Base-by-base conservation (phyloP, 257 asterid genomes). In the Jacaranda mimosifolia region DNA sequence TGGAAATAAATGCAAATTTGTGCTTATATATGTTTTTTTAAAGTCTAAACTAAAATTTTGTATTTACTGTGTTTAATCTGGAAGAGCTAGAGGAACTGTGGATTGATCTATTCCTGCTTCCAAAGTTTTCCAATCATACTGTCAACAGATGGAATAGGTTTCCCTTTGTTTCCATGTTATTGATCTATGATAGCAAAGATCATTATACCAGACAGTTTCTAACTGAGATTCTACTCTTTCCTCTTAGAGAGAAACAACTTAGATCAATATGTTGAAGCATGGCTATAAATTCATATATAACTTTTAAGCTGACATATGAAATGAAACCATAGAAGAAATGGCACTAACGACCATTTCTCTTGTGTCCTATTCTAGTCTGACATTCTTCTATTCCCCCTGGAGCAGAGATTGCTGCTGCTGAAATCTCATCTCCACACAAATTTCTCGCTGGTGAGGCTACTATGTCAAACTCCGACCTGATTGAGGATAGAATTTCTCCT, bases 371-470 rank as follows among this genome's bases (percentile, higher is more conserved):
- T 62, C 48, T 15, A 19, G 39, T 48, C 42, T 74, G 70, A 59
- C 56, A 51, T 73, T 75, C 71, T 70, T 51, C 64, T 73, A 58
- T 73, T 70, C 55, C 55, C 38, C 18, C 52, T 69, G 73, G 52
- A 68, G 74, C 75, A 63, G 85, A 15, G 68, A 62, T 21, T 62
- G 63, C 58, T 65, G 75, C 80, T 75, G 72, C 75, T 73, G 85
- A 80, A 59, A 68, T 55, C 43, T 38, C 80, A 52, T 67, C 77
- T 51, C 77, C 75, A 72, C 73, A 70, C 57, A 62, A 53, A 68
- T 42, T 38, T 76, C 58, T 55, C 74, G 72, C 81, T 49, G 85
- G 81, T 79, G 91, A 86, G 83, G 79, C 77, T 57, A 82, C 85
- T 77, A 45, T 79, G 82, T 86, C 92, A 43, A 79, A 58, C 60